Percentiles rank a stretch among this genome's conserved stretches.
Conservation (phyloP, 169 alveolate species). For the Plasmodium gallinaceum region DNA sequence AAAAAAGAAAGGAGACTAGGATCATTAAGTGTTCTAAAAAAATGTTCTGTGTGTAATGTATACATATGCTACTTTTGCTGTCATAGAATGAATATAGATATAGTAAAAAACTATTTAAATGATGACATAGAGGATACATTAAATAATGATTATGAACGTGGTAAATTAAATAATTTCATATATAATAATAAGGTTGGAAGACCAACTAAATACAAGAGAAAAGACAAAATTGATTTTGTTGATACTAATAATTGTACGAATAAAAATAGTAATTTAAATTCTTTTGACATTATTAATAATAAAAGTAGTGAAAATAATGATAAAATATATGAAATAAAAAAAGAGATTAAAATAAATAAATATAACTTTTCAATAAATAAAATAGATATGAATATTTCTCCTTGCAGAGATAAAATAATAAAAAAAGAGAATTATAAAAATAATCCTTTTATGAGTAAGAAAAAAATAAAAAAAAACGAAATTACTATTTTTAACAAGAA, state of each 20-base stretch:
- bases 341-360: not conserved
- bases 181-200: conserved; percentile 22
- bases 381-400: no score
- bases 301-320: not conserved
- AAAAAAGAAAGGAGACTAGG: conserved; percentile 76
- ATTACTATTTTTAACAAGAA: no score
- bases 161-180: not conserved
- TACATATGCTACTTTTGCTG: conserved; percentile 69
- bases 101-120: conserved; percentile 44
- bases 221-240: not conserved
- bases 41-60: conserved; percentile 64
- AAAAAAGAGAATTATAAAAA: no score
- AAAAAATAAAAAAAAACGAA: no score
- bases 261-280: not conserved
- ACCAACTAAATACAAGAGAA: not conserved
- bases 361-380: no score
- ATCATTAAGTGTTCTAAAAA: conserved; percentile 64
- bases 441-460: no score
- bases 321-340: not conserved
- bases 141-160: not conserved
- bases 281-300: not conserved
- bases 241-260: not conserved
- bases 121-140: not conserved
- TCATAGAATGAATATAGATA: conserved; percentile 71
- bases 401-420: no score